A percentile compares a stretch with the other conserved stretches of the same genome.
phyloP scores from a whole-genome alignment of 805 yeast genomes.

The Kodamaea leandrae region DNA sequence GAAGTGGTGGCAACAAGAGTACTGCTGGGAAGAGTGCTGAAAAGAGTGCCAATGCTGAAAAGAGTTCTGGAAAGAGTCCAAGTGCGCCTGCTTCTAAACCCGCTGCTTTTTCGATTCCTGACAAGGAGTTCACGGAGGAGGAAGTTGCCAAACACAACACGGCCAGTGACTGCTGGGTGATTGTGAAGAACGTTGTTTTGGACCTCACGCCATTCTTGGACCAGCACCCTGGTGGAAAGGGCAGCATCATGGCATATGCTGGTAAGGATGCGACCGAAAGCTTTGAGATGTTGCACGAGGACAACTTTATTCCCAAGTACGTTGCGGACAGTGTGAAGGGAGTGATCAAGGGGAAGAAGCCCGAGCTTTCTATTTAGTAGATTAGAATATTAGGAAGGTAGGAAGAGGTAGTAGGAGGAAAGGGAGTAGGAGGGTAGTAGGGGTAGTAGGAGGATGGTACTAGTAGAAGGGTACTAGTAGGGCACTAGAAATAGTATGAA shows the following conservation, averaged over 20 bases:
- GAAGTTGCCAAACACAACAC: slow-evolving; percentile 50
- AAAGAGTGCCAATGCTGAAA: not conserved
- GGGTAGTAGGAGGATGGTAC: no score
- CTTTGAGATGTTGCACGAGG: slow-evolving; percentile 56
- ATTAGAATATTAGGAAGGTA: no score
- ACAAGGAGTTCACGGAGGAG: slow-evolving; percentile 43
- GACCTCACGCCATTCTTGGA: slow-evolving; percentile 45
- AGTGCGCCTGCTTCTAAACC: not conserved
- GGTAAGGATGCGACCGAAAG: slow-evolving; percentile 51
- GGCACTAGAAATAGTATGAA: no score
- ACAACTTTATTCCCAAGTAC: slow-evolving; percentile 49
- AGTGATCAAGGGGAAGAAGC: slow-evolving; percentile 44
- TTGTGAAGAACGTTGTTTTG: slow-evolving; percentile 51
- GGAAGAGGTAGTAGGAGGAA: no score
- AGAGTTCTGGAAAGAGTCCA: not conserved
- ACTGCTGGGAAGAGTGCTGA: not conserved
- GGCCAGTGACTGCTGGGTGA: slow-evolving; percentile 50
- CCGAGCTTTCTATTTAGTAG: slow-evolving; percentile 32
- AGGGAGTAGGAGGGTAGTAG: no score
- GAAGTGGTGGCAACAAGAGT: not conserved
- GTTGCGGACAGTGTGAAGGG: slow-evolving; percentile 51
- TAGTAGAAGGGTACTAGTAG: no score
- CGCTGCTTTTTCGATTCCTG: slow-evolving; percentile 39
- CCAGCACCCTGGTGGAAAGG: slow-evolving; percentile 58
- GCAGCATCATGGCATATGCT: slow-evolving; percentile 43